phyloP scores from a whole-genome alignment of 805 yeast species.

The Ogataea henricii region DNA sequence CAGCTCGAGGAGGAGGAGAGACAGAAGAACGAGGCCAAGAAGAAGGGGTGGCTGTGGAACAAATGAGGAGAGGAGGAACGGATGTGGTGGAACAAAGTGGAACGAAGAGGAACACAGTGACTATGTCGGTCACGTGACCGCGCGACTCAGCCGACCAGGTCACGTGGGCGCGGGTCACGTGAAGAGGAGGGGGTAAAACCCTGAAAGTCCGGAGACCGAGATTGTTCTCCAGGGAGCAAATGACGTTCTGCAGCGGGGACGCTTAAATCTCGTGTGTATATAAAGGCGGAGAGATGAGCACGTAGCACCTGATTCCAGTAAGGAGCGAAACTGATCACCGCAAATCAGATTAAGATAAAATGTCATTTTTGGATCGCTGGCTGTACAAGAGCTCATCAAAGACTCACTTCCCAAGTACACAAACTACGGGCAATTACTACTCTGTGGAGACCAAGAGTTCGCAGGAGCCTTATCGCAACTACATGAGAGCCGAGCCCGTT shows the following conservation, averaged over 20 bases:
- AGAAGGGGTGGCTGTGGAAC: constrained; percentile 13
- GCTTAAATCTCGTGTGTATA: neutral
- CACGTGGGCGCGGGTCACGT: constrained; percentile 4
- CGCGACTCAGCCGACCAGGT: neutral
- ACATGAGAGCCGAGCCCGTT: constrained; percentile 6
- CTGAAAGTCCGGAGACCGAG: neutral
- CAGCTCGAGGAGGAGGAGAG: constrained; percentile 11
- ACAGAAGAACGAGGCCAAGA: constrained; percentile 8
- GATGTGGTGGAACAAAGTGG: neutral
- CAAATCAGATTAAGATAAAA: constrained; percentile 7
- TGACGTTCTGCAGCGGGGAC: neutral
- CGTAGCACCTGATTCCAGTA: too few species aligned
- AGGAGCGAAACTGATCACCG: neutral
- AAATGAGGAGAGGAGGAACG: neutral
- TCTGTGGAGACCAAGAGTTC: constrained; percentile 16
- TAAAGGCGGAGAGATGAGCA: neutral
- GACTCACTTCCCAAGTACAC: constrained; percentile 20
- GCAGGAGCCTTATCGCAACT: constrained; percentile 17
- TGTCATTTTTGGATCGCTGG: constrained; percentile 41
- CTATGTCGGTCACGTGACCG: neutral
- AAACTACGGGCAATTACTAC: constrained; percentile 30
- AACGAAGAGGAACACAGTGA: neutral
- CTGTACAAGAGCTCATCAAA: constrained; percentile 26
- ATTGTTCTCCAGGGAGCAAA: constrained; percentile 5
- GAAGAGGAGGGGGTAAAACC: neutral